A percentile compares a stretch with the other conserved stretches of the same genome.
These are phyloP conservation scores for Filobasidium floriforme DNA, from an alignment of 768 basidiomycete species.

Conservation along the genomic window DNA sequence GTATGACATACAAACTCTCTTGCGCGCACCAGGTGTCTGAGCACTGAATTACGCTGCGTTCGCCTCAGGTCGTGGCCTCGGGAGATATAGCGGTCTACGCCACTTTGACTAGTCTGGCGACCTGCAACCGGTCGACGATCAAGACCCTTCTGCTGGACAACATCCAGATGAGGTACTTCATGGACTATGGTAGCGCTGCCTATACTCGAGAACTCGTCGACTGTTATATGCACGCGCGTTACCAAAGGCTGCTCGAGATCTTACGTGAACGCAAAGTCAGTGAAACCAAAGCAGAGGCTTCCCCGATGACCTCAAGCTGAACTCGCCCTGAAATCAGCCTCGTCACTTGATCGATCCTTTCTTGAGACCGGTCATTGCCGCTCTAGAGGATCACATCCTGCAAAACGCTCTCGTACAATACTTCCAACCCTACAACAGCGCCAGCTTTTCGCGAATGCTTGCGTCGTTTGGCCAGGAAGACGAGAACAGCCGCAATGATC, in stretches of 20 bases:
- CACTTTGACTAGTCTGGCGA: constrained; percentile 15
- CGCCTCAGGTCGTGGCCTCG: constrained; percentile 15
- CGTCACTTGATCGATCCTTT: constrained; percentile 14
- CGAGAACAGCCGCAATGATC: not conserved
- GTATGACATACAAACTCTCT: not conserved
- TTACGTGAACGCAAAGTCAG: constrained; percentile 18
- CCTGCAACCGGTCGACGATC: constrained; percentile 5
- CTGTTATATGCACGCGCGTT: constrained; percentile 19
- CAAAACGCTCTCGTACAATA: constrained; percentile 22
- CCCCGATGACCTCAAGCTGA: not conserved
- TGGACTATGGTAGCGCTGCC: constrained; percentile 15
- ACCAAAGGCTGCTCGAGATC: constrained; percentile 11
- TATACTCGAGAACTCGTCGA: constrained; percentile 16
- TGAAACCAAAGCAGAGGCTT: not conserved
- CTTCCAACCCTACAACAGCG: constrained; percentile 19
- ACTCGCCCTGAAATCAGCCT: constrained; percentile 4
- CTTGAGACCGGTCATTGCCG: constrained; percentile 10
- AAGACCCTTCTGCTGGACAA: constrained; percentile 19
- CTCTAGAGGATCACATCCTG: constrained; percentile 9
- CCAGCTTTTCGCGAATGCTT: constrained; percentile 16
- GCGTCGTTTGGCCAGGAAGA: constrained; percentile 15
- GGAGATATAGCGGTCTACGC: constrained; percentile 22
- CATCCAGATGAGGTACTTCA: constrained; percentile 11
- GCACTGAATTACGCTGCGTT: not conserved
- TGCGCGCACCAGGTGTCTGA: no score